Percentiles rank a stretch among this genome's conserved stretches.
These are phyloP conservation scores for Fagopyrum tataricum DNA, from an alignment of 148 eudicot species.

Conservation along the genomic window DNA sequence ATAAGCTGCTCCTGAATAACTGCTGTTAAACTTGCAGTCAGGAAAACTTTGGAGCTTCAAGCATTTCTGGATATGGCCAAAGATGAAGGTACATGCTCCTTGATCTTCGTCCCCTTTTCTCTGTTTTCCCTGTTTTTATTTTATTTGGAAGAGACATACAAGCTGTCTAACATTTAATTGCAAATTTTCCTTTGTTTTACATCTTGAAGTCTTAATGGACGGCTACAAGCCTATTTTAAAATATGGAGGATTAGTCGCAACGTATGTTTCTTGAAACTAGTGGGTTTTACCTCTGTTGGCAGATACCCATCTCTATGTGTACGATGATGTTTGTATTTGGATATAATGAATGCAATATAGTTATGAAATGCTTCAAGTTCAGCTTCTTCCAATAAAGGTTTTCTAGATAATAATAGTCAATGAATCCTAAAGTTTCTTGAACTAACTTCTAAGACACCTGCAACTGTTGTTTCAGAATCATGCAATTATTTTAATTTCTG, in stretches of 20 bases:
- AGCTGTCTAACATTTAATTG: background rate
- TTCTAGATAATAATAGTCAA: background rate
- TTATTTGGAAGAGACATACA: background rate
- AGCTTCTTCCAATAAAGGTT: background rate
- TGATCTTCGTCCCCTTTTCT: background rate
- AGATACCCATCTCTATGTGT: constrained; percentile 97
- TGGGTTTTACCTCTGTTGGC: constrained; percentile 16
- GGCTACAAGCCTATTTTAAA: constrained; percentile 87
- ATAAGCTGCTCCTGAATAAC: constrained; percentile 9
- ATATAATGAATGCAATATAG: background rate
- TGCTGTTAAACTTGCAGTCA: constrained; percentile 54
- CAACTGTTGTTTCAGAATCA: too few species aligned
- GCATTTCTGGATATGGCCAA: constrained; percentile 98
- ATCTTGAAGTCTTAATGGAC: constrained; percentile 62
- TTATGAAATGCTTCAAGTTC: background rate
- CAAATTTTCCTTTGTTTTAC: background rate
- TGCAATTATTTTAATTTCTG: too few species aligned
- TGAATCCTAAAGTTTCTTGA: too few species aligned
- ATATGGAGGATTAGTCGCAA: constrained; percentile 69
- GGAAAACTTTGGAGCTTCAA: constrained; percentile 92
- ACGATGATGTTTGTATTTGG: constrained; percentile 88
- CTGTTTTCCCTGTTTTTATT: background rate
- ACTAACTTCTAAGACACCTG: too few species aligned
- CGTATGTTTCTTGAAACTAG: constrained; percentile 32
- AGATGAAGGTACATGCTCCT: constrained; percentile 22